Base-by-base conservation (phyloP, 75 land plant species). In the Picea sitchensis region DNA sequence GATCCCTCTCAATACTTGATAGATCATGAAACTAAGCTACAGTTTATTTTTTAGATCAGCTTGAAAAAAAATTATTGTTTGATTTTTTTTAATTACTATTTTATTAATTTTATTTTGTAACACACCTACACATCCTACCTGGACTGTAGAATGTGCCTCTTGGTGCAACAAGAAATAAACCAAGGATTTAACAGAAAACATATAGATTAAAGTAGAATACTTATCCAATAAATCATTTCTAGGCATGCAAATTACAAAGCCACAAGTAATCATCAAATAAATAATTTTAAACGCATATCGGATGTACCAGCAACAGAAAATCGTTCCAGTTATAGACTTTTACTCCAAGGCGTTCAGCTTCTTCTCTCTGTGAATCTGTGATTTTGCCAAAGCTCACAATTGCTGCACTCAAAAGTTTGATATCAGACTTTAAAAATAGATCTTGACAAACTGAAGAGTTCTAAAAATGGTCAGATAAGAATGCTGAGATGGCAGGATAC, bases 321-420 rank as follows among this genome's bases (percentile, higher is more conserved):
- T 95, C 94, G 47, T 87, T 80, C 99, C 99, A 98, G 47, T 92
- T 81, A 86, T 90, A 95, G 63, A 90, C 77, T 44, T 78, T 76
- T 71, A 87, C 65, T 44, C 95, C 95, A 80, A 77, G 81, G 12
- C 83, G 81, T 59, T 85, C 87, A 83, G 81, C 84, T 57, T 84
- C 88, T 74, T 89, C 88, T 75, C 77, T 87, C 56, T 91, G 90
- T 38, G 89, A 89, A 76, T 79, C 59, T 57, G 86, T 80, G 44
- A 91, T 81, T 61, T 88, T 83, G 26, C 98, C 93, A 86, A 98
- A 98, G 82, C 99, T 96, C 59, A 98, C 99, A 81, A 98, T 6
- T 14, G 90, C 99, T 98, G 89, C 78, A 78, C 26, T 54, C 8
- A 14, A 23, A 3, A 76, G 56, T 47, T 30, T 15, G 57, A 80